These are phyloP conservation scores for Kazachstania martiniae DNA, from an alignment of 805 yeast species.

Conservation along the genomic window DNA sequence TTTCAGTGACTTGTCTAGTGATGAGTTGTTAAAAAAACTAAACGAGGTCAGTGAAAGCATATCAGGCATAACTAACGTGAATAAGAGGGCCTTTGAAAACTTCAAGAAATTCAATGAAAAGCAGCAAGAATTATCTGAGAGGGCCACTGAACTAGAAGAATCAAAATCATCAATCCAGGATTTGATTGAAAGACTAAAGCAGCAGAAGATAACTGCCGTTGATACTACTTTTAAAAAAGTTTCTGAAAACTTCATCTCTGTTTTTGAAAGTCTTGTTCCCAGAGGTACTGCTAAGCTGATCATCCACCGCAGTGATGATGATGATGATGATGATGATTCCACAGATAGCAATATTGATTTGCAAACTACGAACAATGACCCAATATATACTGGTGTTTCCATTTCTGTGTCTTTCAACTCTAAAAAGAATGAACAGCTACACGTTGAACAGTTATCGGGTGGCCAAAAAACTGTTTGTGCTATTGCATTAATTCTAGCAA, in stretches of 20 bases:
- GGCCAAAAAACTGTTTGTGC: constrained; percentile 98
- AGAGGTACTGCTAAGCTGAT: constrained; percentile 66
- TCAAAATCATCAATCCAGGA: constrained; percentile 66
- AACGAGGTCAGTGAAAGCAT: constrained; percentile 47
- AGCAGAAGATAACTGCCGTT: constrained; percentile 76
- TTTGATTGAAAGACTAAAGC: constrained; percentile 57
- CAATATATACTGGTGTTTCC: constrained; percentile 65
- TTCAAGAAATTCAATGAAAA: constrained; percentile 62
- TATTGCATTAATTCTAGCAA: constrained; percentile 82
- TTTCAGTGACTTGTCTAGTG: constrained; percentile 37
- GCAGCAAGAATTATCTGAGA: constrained; percentile 49
- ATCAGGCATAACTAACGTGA: constrained; percentile 62
- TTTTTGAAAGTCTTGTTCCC: constrained; percentile 78
- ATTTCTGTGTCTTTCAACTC: constrained; percentile 86
- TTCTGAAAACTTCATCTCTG: constrained; percentile 56
- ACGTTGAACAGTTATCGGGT: constrained; percentile 87
- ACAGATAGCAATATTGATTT: constrained; percentile 5
- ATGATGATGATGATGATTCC: constrained; percentile 16
- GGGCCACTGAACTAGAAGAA: constrained; percentile 57
- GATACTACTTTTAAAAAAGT: constrained; percentile 68
- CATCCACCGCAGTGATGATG: constrained; percentile 36
- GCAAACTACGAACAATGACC: constrained; percentile 6
- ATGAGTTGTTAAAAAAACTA: constrained; percentile 41
- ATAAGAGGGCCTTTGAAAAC: constrained; percentile 84
- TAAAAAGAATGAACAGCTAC: constrained; percentile 70